Conservation (phyloP, 768 basidiomycete species). For the Dioszegia hungarica region DNA sequence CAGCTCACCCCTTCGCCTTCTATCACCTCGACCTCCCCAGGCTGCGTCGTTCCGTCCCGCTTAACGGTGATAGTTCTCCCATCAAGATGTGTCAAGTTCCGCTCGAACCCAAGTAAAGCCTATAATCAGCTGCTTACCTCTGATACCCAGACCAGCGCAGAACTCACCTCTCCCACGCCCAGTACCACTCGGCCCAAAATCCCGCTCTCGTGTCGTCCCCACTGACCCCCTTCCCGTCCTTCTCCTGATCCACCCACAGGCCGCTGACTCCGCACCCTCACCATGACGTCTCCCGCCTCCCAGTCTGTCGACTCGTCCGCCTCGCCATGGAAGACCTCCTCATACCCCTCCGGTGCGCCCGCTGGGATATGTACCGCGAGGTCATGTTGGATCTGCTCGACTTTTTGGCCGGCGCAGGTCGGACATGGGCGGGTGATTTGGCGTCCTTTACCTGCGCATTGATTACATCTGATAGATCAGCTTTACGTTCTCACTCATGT, state of each 20-base stretch:
- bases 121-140: conserved; percentile 46
- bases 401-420: conserved; percentile 75
- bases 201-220: conserved; percentile 81
- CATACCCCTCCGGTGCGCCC: conserved; percentile 89
- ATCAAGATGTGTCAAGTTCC: conserved; percentile 85
- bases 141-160: not conserved
- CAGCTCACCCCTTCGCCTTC: conserved; percentile 79
- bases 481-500: not conserved
- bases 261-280: conserved; percentile 73
- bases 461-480: conserved; percentile 53
- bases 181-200: conserved; percentile 90
- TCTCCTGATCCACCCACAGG: conserved; percentile 57
- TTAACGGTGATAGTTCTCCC: conserved; percentile 69
- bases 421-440: conserved; percentile 72
- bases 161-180: conserved; percentile 77
- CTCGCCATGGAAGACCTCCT: conserved; percentile 92
- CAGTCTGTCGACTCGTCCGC: conserved; percentile 93
- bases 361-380: conserved; percentile 79
- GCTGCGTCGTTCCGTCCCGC: conserved; percentile 81
- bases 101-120: conserved; percentile 95
- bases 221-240: conserved; percentile 55
- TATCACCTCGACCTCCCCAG: conserved; percentile 74
- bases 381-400: conserved; percentile 71
- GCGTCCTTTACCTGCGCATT: conserved; percentile 78
- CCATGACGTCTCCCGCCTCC: conserved; percentile 88